Evolutionary conservation across 1,284 basidiomycete species (phyloP).

Genomic region (Puccinia coronata): DNA sequence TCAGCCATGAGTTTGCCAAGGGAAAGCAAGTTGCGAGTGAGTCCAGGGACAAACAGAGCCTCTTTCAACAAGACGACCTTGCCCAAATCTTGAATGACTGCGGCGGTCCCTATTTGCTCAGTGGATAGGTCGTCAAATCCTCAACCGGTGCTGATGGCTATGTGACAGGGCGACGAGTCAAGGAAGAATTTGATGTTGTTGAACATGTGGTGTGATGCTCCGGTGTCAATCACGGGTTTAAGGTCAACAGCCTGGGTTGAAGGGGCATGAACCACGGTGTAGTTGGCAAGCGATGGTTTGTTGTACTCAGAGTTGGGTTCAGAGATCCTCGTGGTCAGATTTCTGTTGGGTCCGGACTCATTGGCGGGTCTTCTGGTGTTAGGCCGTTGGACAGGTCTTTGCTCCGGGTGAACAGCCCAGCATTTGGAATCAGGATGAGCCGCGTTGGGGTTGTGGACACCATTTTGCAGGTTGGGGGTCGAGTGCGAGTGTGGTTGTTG

Average conservation of each 20-base stretch:
- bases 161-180: neutral
- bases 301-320: neutral
- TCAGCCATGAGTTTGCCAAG: neutral
- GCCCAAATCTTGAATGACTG: neutral
- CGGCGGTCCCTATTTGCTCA: neutral
- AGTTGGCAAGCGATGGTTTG: neutral
- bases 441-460: neutral
- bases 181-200: neutral
- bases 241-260: neutral
- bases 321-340: neutral
- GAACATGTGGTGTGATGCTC: slow-evolving; percentile 1
- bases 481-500: neutral
- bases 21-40: neutral
- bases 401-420: neutral
- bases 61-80: neutral
- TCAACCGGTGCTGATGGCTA: neutral
- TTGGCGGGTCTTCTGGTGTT: too few species aligned
- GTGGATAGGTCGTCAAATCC: neutral
- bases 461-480: neutral
- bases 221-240: neutral
- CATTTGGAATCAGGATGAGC: neutral
- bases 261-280: neutral
- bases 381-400: neutral
- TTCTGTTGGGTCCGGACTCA: neutral
- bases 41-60: neutral